A percentile compares a stretch with the other conserved stretches of the same genome.
Conservation (phyloP, 768 basidiomycete species). For the Lepiota brunneoincarnata region DNA sequence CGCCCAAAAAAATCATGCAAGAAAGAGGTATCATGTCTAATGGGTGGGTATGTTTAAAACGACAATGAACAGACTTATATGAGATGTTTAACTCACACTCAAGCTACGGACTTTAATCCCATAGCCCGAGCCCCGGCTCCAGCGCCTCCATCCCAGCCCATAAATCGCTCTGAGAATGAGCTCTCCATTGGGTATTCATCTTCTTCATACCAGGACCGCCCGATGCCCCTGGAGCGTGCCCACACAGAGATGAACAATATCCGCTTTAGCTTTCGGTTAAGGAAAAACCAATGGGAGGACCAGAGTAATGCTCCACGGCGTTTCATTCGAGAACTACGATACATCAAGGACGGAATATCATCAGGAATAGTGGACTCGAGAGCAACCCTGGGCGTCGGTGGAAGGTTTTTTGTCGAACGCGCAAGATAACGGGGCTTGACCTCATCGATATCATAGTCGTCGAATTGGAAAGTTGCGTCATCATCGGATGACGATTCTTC, state of each 20-base stretch:
- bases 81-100: conserved; percentile 7
- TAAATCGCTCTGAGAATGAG: conserved; percentile 57
- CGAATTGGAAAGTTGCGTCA: conserved; percentile 73
- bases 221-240: conserved; percentile 70
- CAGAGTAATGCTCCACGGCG: conserved; percentile 83
- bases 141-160: conserved; percentile 74
- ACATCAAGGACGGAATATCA: conserved; percentile 34
- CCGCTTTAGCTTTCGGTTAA: conserved; percentile 89
- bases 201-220: conserved; percentile 49
- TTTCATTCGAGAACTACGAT: conserved; percentile 45
- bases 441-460: conserved; percentile 76
- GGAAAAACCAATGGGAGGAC: conserved; percentile 97
- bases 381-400: conserved; percentile 36
- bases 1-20: not conserved
- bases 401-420: conserved; percentile 35
- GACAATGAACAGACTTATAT: not conserved
- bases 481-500: conserved; percentile 72
- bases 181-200: conserved; percentile 31
- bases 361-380: conserved; percentile 36
- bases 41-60: conserved; percentile 11
- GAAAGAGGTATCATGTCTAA: conserved; percentile 9
- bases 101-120: conserved; percentile 40
- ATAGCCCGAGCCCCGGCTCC: conserved; percentile 84
- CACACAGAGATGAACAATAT: conserved; percentile 91
- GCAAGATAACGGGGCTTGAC: conserved; percentile 36